These are phyloP conservation scores for Polyplosphaeria fusca DNA, from an alignment of 495 filamentous ascomycete genomes.

Conservation along the genomic window DNA sequence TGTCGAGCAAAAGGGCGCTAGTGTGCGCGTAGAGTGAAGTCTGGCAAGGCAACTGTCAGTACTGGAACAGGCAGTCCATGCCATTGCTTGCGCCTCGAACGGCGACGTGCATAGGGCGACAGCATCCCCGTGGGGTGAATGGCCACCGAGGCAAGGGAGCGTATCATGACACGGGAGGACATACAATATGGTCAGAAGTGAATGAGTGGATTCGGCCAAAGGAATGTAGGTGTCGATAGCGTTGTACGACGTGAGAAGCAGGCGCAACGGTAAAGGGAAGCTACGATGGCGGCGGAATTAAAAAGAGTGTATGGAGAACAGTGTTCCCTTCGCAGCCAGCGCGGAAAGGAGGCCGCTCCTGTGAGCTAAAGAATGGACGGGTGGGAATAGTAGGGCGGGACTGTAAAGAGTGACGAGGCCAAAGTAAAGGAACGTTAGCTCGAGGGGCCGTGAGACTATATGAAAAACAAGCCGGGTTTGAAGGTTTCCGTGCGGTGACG, in stretches of 20 bases:
- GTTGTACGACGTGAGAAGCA: conserved; percentile 22
- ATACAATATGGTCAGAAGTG: conserved; percentile 20
- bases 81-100: conserved; percentile 4
- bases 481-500: conserved; percentile 25
- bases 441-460: conserved; percentile 30
- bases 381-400: conserved; percentile 24
- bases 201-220: conserved; percentile 22
- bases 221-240: conserved; percentile 35
- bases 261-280: conserved; percentile 26
- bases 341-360: conserved; percentile 35
- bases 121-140: conserved; percentile 2
- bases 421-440: conserved; percentile 34
- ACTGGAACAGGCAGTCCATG: conserved; percentile 18
- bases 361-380: conserved; percentile 29
- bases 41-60: conserved; percentile 28
- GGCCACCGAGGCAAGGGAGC: conserved; percentile 21
- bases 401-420: conserved; percentile 37
- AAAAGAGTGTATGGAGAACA: conserved; percentile 36
- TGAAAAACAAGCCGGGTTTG: conserved; percentile 26
- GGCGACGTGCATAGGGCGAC: conserved; percentile 17
- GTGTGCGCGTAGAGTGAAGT: conserved; percentile 19
- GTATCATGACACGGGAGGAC: conserved; percentile 8
- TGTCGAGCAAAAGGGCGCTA: conserved; percentile 12
- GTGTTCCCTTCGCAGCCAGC: conserved; percentile 32
- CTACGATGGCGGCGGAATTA: too few relatives aligned